Base-by-base conservation (phyloP, 2,329 filamentous ascomycete genomes). In the Stemphylium lycopersici region DNA sequence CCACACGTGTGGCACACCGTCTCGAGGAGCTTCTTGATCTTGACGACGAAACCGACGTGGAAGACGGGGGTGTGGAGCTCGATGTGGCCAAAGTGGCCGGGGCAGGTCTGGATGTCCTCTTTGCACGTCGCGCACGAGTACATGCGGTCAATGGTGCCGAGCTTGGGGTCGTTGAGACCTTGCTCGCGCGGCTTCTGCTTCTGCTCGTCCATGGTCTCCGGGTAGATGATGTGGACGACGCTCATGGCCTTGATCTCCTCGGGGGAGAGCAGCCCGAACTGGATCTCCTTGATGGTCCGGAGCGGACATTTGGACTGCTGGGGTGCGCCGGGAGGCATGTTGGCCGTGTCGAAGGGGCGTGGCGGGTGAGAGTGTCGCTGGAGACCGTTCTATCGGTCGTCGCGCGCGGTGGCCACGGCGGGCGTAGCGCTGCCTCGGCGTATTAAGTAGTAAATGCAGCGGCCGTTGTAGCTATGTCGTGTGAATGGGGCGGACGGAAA, bases 191-290 rank as follows among this genome's bases (percentile, higher is more conserved):
- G 95, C 75, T 91, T 91, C 65, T 90, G 88, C 71, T 93, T 90
- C 77, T 89, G 89, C 78, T 99, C 95, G 74, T 99, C 95, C 95
- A 99, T 97, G 24, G 95, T 98, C 82, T 99, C 95, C n/a, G 95
- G 93, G 75, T 97, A 98, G 76, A 95, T 85, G 75, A 99, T 93
- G 76, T 96, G 91, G 67, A 88, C 90, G 61, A 98, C 93, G 79
- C 93, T 97, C 91, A 98, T 96, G 71, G 90, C 93, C 83, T 99
- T 98, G 79, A 98, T 96, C 82, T 99, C 96, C 77, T 99, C 95
- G 22, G 95, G 95, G 32, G 95, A 96, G 78, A 99, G 86, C 75
- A 99, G 86, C 74, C 95, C 95, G 75, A 99, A 99, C 83, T 99
- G 96, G 70, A 99, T 96, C 84, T 99, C 96, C 84, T 97, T 89